Evolutionary conservation across 2,329 filamentous ascomycete species (phyloP), one percentile per base, ranked within the genome.

Genomic region (Pestalotiopsis sp.): DNA sequence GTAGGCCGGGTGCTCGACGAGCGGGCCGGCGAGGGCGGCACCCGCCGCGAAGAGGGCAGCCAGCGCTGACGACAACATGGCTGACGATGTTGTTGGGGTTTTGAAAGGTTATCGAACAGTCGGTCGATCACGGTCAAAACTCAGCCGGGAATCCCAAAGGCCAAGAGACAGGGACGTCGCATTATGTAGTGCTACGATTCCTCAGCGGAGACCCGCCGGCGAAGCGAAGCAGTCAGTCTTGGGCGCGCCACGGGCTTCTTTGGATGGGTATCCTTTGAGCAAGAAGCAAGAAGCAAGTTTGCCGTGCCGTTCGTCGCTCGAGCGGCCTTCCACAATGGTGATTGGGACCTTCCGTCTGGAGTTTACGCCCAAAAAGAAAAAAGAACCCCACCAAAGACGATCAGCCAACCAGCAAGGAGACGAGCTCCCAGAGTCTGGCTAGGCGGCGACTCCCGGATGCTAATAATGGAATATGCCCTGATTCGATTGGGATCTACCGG

Each of bases 261-360:
- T 13, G 17, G 17, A 20, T 31, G 40, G 20, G 25, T 25, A 4
- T 25, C 25, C 25, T 4, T 25, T 25, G 25, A 25, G 25, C 25
- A 25, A 25, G 25, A 23, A 25, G 25, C n/a, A 20, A 52, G 23
- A 59, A 36, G 57, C 27, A 36, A 36, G 57, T 59, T 59, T 11
- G 7, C 3, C 25, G 57, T 59, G 27, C 12, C 20, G 23, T 25
- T 5, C 20, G 12, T 59, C 13, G 20, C n/a, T 25, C 36, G 2
- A 41, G 61, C 23, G 61, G 61, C 61, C 41, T 61, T 61, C 59
- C 59, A n/a, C 31, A 61, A 61, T 61, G 25, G 61, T 45, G 38
- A 64, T 49, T 23, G 23, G 38, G 61, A 64, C 61, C 61, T 64
- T 64, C 61, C 61, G 36, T 64, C 61, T 64, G 61, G 36, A 64